These are phyloP conservation scores for Simmondsia chinensis DNA, from an alignment of 148 eudicot genomes.

Conservation along the genomic window DNA sequence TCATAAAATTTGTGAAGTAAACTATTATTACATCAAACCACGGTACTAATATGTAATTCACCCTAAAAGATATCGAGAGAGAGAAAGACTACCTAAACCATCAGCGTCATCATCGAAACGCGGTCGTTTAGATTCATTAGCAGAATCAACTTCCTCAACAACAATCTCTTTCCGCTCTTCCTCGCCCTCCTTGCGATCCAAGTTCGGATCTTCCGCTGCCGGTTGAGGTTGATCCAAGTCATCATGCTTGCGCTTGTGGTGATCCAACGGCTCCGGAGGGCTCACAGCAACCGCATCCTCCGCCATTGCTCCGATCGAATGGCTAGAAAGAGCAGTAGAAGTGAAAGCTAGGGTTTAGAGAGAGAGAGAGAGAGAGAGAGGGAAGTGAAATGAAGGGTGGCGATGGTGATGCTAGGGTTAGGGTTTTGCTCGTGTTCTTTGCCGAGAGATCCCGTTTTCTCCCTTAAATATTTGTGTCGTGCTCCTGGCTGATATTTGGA, in stretches of 20 bases:
- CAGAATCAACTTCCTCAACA: slow-evolving; percentile 21
- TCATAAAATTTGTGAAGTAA: no score
- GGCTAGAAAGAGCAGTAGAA: background rate
- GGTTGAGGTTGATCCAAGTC: slow-evolving; percentile 34
- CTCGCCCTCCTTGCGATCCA: background rate
- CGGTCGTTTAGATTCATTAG: slow-evolving; percentile 48
- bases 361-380: background rate
- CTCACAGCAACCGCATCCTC: slow-evolving; percentile 23
- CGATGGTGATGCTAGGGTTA: no score
- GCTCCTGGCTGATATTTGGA: no score
- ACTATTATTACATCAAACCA: no score
- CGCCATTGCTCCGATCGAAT: slow-evolving; percentile 26
- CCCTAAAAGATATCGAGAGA: background rate
- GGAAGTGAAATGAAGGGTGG: background rate
- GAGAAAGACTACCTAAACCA: slow-evolving; percentile 19
- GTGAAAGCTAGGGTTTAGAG: slow-evolving; percentile 18
- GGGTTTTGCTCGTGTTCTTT: no score
- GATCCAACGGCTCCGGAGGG: slow-evolving; percentile 23
- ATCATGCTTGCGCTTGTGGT: slow-evolving; percentile 54
- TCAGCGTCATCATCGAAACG: slow-evolving; percentile 42
- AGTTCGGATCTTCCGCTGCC: slow-evolving; percentile 9
- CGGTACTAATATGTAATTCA: background rate
- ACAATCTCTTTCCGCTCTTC: background rate
- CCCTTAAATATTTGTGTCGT: no score
- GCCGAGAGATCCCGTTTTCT: no score